These are phyloP conservation scores for Dendrobium huoshanense DNA, from an alignment of 106 monocot genomes.

Conservation along the genomic window DNA sequence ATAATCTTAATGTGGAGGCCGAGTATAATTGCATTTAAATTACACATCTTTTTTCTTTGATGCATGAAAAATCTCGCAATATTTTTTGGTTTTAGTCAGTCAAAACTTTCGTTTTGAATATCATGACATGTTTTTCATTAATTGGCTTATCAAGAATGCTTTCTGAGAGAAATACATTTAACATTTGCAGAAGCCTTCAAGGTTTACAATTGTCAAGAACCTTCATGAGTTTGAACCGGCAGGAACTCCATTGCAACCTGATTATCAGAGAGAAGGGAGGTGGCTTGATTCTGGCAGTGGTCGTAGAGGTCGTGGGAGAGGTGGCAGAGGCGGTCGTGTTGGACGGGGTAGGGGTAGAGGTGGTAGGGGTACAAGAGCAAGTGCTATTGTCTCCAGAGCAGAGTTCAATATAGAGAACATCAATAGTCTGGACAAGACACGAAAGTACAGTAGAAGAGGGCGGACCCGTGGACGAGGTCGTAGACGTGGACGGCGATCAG, in stretches of 20 bases:
- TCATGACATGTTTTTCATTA: neutral
- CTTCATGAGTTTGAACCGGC: constrained; percentile 23
- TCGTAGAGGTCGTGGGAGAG: constrained; percentile 54
- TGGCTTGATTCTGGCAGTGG: constrained; percentile 54
- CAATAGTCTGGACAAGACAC: constrained; percentile 12
- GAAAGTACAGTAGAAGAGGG: constrained; percentile 39
- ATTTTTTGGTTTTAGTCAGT: too few species aligned
- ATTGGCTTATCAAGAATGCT: neutral
- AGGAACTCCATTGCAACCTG: constrained; percentile 24
- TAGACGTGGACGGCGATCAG: constrained; percentile 21
- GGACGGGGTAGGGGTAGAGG: constrained; percentile 42
- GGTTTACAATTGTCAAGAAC: constrained; percentile 44
- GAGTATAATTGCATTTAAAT: too few species aligned
- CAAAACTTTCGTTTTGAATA: neutral
- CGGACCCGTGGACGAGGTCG: constrained; percentile 49
- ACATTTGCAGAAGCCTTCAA: constrained; percentile 54
- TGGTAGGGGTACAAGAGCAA: constrained; percentile 34
- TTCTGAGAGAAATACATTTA: neutral
- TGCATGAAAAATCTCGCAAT: too few species aligned
- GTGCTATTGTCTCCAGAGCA: constrained; percentile 13
- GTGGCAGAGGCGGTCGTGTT: constrained; percentile 52
- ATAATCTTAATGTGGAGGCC: too few species aligned
- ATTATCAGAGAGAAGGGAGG: constrained; percentile 30
- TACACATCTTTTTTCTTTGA: too few species aligned
- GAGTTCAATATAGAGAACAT: constrained; percentile 19